phyloP scores from a whole-genome alignment of 345 rosid species.

The Turritis glabra region DNA sequence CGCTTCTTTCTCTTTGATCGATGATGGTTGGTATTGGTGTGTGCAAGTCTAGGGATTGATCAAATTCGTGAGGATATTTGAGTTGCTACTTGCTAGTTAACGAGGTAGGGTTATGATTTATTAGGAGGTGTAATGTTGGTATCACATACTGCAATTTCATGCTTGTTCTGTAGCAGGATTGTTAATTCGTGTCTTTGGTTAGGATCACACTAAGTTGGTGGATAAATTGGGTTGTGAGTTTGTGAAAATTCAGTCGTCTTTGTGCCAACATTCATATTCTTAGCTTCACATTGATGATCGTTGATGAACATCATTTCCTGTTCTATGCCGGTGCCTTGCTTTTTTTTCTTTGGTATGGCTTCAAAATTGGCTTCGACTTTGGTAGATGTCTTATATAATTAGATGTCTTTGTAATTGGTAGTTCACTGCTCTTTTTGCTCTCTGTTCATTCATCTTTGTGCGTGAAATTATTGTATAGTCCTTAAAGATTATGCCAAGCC shows the following conservation, averaged over 20 bases:
- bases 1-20: not conserved
- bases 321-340: not conserved
- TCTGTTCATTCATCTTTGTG: not conserved
- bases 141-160: not conserved
- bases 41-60: not conserved
- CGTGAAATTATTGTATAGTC: not conserved
- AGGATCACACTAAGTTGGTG: not conserved
- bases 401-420: not conserved
- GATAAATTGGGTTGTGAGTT: not conserved
- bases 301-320: not conserved
- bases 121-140: not conserved
- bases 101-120: not conserved
- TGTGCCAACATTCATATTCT: not conserved
- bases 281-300: not conserved
- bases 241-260: not conserved
- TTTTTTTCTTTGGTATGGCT: not conserved
- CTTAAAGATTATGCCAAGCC: not conserved
- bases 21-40: not conserved
- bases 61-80: not conserved
- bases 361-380: not conserved
- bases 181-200: slow-evolving; percentile 5
- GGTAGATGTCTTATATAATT: not conserved
- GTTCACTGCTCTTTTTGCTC: not conserved
- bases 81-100: not conserved
- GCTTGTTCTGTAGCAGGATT: slow-evolving; percentile 16